Base-by-base conservation (phyloP, 1,284 basidiomycete genomes). In the Coriolopsis trogii region DNA sequence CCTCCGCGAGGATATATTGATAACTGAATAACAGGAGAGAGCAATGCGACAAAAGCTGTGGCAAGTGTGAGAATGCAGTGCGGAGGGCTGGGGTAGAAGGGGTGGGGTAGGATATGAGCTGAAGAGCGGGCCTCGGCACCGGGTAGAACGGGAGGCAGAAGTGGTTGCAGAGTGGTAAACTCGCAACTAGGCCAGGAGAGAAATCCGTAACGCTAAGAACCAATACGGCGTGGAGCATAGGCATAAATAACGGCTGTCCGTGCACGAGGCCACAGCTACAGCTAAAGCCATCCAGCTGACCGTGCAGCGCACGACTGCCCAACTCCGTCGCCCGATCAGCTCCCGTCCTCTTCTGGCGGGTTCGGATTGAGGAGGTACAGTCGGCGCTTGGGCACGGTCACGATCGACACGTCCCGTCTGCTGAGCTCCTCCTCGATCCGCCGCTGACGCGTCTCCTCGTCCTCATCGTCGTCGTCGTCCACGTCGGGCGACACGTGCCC, bases 361-460 rank as follows among this genome's bases (percentile, higher is more conserved):
- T 73, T 75, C 4, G 87, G 87, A 65, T 91, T 91, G 46, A 81
- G 77, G 42, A 91, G 78, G 76, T 81, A 83, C 49, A 91, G 70
- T 62, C 80, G 82, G 58, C 87, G 85, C 65, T 80, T 85, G 24
- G 89, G 89, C 30, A 90, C 82, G 13, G 89, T 91, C 55, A 91
- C 80, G 63, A 91, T 89, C 21, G 86, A 87, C 25, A 91, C 87
- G 57, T 91, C 87, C 47, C 88, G 78, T 61, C 88, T 76, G 33
- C 76, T 81, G 78, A 91, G 88, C 67, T 91, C 89, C 50, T 87
- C 83, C 66, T 91, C 89, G 36, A 91, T 89, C 59, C 81, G 75
- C 51, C 81, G 76, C 65, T 90, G 87, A 51, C 83, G 74, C 20
- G 81, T 78, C 49, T 86, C 81, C 56, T 90, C 87, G 59, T 91